phyloP scores from a whole-genome alignment of 177 flowering plant genomes.

The Tripterygium wilfordii region DNA sequence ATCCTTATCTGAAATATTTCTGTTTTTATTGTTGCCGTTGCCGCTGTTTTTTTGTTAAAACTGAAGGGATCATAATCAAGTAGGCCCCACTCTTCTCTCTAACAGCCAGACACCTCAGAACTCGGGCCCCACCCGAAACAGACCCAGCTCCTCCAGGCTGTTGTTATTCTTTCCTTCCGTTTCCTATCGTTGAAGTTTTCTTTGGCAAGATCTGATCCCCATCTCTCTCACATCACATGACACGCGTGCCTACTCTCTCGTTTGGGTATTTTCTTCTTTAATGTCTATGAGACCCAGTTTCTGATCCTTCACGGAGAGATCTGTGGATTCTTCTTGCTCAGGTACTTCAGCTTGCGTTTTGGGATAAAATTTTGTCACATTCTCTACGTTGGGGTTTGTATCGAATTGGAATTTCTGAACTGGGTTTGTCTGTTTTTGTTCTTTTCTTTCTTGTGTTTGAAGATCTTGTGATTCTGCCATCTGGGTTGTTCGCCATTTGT shows the following conservation, averaged over 20 bases:
- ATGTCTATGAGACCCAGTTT: constrained; percentile 1
- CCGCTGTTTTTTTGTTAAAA: no score
- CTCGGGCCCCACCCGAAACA: constrained; percentile 1
- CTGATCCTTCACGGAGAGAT: constrained; percentile 5
- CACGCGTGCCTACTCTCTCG: constrained; percentile 3
- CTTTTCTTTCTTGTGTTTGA: no score
- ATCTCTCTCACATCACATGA: constrained; percentile 7
- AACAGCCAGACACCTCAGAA: no score
- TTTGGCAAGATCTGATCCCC: constrained; percentile 26
- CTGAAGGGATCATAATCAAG: no score
- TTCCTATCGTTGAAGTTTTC: constrained; percentile 14
- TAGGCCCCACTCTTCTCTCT: no score
- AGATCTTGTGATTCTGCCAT: constrained; percentile 18
- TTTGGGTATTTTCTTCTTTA: neutral
- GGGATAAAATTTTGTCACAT: neutral
- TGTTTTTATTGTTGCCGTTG: no score
- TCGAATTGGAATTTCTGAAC: constrained; percentile 5
- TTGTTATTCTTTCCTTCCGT: constrained; percentile 9
- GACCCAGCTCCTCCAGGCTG: neutral
- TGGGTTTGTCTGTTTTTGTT: neutral
- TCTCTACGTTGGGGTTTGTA: neutral
- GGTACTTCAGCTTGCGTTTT: constrained; percentile 3
- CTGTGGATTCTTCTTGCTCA: constrained; percentile 12
- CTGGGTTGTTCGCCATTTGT: constrained; percentile 19
- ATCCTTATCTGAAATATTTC: no score